Percentiles rank a stretch among this genome's conserved stretches.
phyloP scores from a whole-genome alignment of 2,329 filamentous ascomycete species.

The Trichoderma lentiforme region DNA sequence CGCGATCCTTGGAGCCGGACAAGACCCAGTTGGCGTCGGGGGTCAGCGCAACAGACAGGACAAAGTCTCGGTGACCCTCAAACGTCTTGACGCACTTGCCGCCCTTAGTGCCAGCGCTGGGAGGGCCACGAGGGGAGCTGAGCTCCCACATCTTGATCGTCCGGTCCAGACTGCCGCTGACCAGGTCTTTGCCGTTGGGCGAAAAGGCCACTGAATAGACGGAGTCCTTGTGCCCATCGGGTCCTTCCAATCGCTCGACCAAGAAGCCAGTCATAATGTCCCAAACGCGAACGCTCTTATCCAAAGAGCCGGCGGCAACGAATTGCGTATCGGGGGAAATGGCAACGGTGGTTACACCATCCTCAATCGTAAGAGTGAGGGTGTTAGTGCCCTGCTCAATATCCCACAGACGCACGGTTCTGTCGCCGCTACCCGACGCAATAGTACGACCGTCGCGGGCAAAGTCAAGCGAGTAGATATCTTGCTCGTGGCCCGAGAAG shows the following conservation, averaged over 20 bases:
- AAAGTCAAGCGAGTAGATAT: slow-evolving; percentile 96
- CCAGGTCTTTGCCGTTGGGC: slow-evolving; percentile 86
- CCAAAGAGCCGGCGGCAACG: slow-evolving; percentile 89
- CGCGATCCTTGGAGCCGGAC: slow-evolving; percentile 93
- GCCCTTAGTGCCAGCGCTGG: slow-evolving; percentile 68
- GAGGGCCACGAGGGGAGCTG: slow-evolving; percentile 64
- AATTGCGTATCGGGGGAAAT: slow-evolving; percentile 94
- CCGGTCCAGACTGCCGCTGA: slow-evolving; percentile 93
- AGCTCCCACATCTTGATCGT: slow-evolving; percentile 99
- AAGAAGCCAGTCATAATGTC: slow-evolving; percentile 83
- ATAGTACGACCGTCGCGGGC: slow-evolving; percentile 90
- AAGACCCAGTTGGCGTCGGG: slow-evolving; percentile 95
- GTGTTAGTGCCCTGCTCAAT: slow-evolving; percentile 81
- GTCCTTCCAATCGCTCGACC: slow-evolving; percentile 86
- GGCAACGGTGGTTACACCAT: slow-evolving; percentile 94
- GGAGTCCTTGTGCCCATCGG: slow-evolving; percentile 92
- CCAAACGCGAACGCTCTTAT: slow-evolving; percentile 98
- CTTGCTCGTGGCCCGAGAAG: slow-evolving; percentile 96
- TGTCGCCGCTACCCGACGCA: slow-evolving; percentile 90
- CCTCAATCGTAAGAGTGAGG: slow-evolving; percentile 85
- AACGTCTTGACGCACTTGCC: slow-evolving; percentile 96
- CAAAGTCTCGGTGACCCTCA: slow-evolving; percentile 96
- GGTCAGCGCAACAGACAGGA: slow-evolving; percentile 90
- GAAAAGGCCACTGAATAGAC: slow-evolving; percentile 97
- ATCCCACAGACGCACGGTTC: slow-evolving; percentile 95